Conservation (phyloP, 2,329 filamentous ascomycete genomes). For the Ophiostoma triangulosporum region DNA sequence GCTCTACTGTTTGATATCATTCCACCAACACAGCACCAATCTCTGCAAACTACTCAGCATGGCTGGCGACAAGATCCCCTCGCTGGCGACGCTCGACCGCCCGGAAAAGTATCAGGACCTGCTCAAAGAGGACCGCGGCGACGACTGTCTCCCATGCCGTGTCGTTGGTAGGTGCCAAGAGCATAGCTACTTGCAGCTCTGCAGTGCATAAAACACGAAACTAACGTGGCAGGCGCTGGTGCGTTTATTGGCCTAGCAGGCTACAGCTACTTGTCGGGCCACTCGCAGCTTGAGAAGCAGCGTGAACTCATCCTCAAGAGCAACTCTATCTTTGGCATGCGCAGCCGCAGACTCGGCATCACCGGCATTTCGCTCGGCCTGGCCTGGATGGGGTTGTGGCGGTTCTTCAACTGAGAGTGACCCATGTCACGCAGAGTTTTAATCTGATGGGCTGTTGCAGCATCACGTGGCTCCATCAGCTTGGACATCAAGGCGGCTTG, state of each 20-base stretch:
- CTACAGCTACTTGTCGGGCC: conserved; percentile 67
- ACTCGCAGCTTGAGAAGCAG: conserved; percentile 55
- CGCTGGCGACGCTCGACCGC: conserved; percentile 40
- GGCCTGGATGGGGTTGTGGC: conserved; percentile 57
- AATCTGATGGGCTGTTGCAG: too few species aligned
- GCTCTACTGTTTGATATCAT: background rate
- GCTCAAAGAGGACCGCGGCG: conserved; percentile 39
- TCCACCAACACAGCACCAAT: background rate
- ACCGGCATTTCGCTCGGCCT: conserved; percentile 53
- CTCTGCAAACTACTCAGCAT: conserved; percentile 18
- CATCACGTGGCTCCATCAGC: too few species aligned
- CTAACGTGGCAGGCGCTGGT: conserved; percentile 43
- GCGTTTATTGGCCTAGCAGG: conserved; percentile 63
- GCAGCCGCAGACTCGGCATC: conserved; percentile 54
- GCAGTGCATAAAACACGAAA: background rate
- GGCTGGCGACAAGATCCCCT: conserved; percentile 35
- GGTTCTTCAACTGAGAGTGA: conserved; percentile 32
- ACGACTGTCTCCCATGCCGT: conserved; percentile 59
- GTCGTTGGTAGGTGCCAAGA: conserved; percentile 45
- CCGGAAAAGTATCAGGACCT: conserved; percentile 48
- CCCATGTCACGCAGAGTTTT: too few species aligned
- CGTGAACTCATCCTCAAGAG: conserved; percentile 52
- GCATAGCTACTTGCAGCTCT: too few species aligned
- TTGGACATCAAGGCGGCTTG: background rate
- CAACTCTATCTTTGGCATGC: conserved; percentile 59